These are phyloP conservation scores for Physcomitrium patens DNA, from an alignment of 225 moss, liverwort and hornwort species.

Conservation along the genomic window DNA sequence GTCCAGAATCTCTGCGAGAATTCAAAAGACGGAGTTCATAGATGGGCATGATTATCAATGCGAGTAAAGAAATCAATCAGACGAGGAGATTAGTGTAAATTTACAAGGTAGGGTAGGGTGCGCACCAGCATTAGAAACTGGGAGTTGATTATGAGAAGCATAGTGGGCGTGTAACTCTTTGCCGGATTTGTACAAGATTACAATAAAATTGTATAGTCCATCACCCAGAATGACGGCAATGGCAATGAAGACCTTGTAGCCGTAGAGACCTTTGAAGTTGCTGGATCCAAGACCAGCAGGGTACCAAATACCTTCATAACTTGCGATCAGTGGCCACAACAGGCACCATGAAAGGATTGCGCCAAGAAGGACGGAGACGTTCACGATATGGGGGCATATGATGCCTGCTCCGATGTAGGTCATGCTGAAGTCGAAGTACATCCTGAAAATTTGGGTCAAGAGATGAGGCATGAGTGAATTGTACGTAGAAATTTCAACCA, in stretches of 20 bases:
- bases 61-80: too few species aligned
- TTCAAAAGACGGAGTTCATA: background rate
- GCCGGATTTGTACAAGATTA: conserved; percentile 48
- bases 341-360: conserved; percentile 84
- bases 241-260: conserved; percentile 91
- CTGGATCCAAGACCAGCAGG: conserved; percentile 14
- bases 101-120: background rate
- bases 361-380: conserved; percentile 76
- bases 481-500: background rate
- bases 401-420: conserved; percentile 87
- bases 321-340: conserved; percentile 91
- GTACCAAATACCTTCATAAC: conserved; percentile 72
- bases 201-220: conserved; percentile 83
- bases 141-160: conserved; percentile 41
- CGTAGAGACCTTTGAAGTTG: conserved; percentile 71
- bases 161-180: conserved; percentile 46
- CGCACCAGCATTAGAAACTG: conserved; percentile 34
- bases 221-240: conserved; percentile 89
- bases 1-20: conserved; percentile 38
- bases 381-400: conserved; percentile 91
- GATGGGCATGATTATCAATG: too few species aligned
- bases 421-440: conserved; percentile 87
- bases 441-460: conserved; percentile 46
- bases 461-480: background rate
- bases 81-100: too few species aligned